phyloP scores from a whole-genome alignment of 768 basidiomycete species.

The Mrakia blollopis region DNA sequence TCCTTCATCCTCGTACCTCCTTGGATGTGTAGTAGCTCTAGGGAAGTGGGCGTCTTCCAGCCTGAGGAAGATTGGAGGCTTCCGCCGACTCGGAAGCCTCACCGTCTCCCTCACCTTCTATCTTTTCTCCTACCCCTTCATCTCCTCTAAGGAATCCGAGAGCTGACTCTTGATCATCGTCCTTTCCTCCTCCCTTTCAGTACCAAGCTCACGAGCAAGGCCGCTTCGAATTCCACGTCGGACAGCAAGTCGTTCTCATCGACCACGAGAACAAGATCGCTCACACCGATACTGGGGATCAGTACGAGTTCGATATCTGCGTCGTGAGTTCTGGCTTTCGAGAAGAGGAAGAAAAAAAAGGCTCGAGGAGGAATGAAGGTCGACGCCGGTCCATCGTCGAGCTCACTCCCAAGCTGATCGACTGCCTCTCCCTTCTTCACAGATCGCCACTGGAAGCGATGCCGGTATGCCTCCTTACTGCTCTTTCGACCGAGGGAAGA shows the following conservation, averaged over 20 bases:
- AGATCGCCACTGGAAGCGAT: constrained; percentile 63
- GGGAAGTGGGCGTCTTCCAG: no score
- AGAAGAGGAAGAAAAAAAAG: no score
- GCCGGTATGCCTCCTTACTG: constrained; percentile 61
- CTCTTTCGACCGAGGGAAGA: constrained; percentile 46
- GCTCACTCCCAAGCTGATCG: no score
- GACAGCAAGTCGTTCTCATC: constrained; percentile 39
- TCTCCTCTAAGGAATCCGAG: no score
- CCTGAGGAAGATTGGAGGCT: no score
- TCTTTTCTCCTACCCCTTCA: no score
- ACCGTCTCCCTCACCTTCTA: no score
- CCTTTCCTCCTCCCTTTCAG: constrained; percentile 44
- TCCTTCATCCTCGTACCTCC: constrained; percentile 43
- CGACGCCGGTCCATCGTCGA: no score
- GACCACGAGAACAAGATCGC: constrained; percentile 46
- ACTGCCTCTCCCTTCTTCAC: no score
- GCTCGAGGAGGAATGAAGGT: no score
- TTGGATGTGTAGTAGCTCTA: constrained; percentile 35
- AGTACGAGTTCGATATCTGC: constrained; percentile 57
- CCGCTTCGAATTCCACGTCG: constrained; percentile 49
- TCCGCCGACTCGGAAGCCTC: no score
- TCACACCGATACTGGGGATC: constrained; percentile 50
- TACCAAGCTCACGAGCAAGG: constrained; percentile 57
- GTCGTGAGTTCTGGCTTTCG: constrained; percentile 39
- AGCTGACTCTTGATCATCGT: constrained; percentile 49